Evolutionary conservation across 2,329 filamentous ascomycete genomes (phyloP).

Genomic region (Penicillium paneum): DNA sequence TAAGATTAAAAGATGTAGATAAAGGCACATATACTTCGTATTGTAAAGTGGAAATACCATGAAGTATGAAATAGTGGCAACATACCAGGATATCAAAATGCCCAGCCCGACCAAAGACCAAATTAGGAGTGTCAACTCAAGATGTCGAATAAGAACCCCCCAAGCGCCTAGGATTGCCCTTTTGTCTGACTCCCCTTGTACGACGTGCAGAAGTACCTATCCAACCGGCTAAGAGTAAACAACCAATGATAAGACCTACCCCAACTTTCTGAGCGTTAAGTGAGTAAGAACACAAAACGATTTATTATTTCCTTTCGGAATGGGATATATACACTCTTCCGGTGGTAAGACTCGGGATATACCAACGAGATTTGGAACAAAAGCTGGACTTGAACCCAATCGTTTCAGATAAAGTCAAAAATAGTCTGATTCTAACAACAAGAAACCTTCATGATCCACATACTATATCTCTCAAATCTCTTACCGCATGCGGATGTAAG

Average conservation of each 20-base stretch:
- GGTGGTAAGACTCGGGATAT: not conserved
- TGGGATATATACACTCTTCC: not conserved
- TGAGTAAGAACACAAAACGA: not conserved
- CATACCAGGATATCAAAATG: not conserved
- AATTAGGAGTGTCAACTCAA: not conserved
- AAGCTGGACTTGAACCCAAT: not conserved
- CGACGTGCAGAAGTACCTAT: constrained; percentile 15
- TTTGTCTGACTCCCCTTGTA: constrained; percentile 16
- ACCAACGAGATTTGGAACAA: not conserved
- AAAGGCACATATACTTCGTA: not conserved
- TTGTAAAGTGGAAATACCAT: not conserved
- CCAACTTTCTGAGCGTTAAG: not conserved
- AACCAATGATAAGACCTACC: not conserved
- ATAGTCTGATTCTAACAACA: not conserved
- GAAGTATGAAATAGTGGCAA: not conserved
- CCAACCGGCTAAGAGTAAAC: not conserved
- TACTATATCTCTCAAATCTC: not conserved
- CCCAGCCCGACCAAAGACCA: not conserved
- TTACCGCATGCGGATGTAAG: not conserved
- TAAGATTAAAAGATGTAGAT: not conserved
- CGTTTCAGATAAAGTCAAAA: constrained; percentile 7
- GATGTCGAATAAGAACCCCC: not conserved
- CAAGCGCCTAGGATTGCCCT: constrained; percentile 3
- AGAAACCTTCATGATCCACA: not conserved
- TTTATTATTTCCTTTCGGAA: not conserved